Evolutionary conservation across 768 basidiomycete species (phyloP), one percentile per base, ranked within the genome.

Genomic region (Boletus rex-veris): DNA sequence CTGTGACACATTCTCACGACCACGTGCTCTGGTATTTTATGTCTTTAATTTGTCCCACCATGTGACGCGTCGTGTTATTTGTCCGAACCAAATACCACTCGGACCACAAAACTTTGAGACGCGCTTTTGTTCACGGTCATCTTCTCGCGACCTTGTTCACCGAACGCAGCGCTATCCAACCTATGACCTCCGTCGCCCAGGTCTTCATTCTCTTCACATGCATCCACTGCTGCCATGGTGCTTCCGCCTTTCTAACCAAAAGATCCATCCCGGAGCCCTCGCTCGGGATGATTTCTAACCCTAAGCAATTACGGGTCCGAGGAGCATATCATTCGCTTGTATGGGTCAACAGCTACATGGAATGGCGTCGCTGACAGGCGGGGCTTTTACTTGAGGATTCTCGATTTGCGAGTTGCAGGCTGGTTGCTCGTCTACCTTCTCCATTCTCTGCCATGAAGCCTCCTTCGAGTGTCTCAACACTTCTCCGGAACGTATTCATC

Each of bases 271-370:
- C 66, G 67, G 61, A 64, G 45, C 36, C n/a, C 33, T 11, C 21
- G 12, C 64, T 47, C 28, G 60, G 64, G 71, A 78, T 78, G 80
- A 70, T 69, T 74, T 78, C 79, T 83, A 84, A 84, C 82, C 82
- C 80, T 83, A 84, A 77, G 74, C 66, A 62, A 65, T 56, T 63
- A 62, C 63, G 64, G 74, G 71, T 67, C 60, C 58, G 52, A 51
- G 71, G 70, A 70, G 55, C 61, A 61, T 53, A 45, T 43, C 59
- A 54, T 63, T 52, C 50, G 61, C 61, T 61, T 63, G 59, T 55
- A 58, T 59, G 57, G 61, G 64, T 57, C 50, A 45, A 26, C 45
- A 31, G 47, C 64, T 54, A 64, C 57, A 58, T 43, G 53, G 61
- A 53, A 61, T 45, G 60, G 47, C 60, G 43, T 58, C 58, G 60